Base-by-base conservation (phyloP, 306 rosid species). In the Adenanthera pavonina region DNA sequence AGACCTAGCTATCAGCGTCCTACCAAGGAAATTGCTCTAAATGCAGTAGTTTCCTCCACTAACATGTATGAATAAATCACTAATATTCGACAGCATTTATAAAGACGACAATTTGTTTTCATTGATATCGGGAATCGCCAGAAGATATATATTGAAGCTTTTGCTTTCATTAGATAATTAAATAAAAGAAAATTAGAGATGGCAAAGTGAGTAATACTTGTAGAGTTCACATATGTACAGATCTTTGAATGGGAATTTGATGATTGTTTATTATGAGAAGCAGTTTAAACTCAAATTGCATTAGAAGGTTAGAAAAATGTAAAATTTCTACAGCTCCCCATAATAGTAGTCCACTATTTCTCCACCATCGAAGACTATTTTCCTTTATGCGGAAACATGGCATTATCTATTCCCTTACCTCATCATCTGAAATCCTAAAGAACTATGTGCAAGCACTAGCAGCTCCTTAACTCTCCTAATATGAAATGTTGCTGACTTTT, bases 401-500 rank as follows among this genome's bases (percentile, higher is more conserved):
- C 53, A 67, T 74, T 60, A 35, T 16, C 86, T 46, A 62, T 75
- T 75, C 62, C 30, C 19, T 9, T 25, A 30, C 30, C 40, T 33
- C 17, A 4, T 12, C 30, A 5, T 30, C 3, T 14, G 38, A 60
- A 12, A 30, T 60, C 67, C 3, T 30, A 17, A 7, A 11, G 16
- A 10, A 60, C 67, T 5, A 25, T 60, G 10, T 49, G 36, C 69
- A 64, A 79, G 80, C 89, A 83, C 80, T 57, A 76, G 79, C 46
- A 0, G 33, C 46, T 68, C 57, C 34, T 71, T 51, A 75, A 75
- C 82, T 69, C 80, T 78, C 74, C 70, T 75, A 3, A 11, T 25
- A 8, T 20, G 57, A 13, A 46, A 67, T 33, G 72, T 77, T 81
- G 81, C 75, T 74, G 19, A 16, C 75, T 48, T 86, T 75, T 71